Percentiles rank a stretch among this genome's conserved stretches.
Evolutionary conservation across 2,329 filamentous ascomycete genomes (phyloP).

Genomic region (Tolypocladium pustulatum): DNA sequence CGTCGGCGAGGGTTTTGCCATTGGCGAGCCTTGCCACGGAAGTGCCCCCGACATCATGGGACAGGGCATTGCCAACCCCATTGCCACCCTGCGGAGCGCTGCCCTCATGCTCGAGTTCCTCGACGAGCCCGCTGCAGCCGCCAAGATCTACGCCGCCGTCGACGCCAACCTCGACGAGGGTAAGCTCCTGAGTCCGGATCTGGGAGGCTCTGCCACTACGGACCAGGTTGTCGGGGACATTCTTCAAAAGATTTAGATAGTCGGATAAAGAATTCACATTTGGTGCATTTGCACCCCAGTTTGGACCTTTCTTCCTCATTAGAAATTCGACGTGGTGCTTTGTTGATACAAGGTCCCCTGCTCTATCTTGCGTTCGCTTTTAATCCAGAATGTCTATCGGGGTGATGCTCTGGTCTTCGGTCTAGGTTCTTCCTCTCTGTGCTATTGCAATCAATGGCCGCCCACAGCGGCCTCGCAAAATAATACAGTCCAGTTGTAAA

Average conservation of each 20-base stretch:
- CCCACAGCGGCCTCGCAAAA: background rate
- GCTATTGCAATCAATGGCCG: background rate
- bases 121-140: conserved; percentile 75
- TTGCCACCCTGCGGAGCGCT: conserved; percentile 83
- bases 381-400: background rate
- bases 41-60: conserved; percentile 94
- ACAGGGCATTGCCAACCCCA: conserved; percentile 86
- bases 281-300: background rate
- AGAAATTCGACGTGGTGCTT: background rate
- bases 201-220: conserved; percentile 80
- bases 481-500: background rate
- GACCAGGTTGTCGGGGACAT: conserved; percentile 83
- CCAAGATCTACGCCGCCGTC: conserved; percentile 81
- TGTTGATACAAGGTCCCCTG: background rate
- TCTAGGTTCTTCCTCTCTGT: background rate
- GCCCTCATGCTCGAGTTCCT: conserved; percentile 96
- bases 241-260: conserved; percentile 60
- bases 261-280: background rate
- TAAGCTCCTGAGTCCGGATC: conserved; percentile 73
- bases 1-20: conserved; percentile 87
- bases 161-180: conserved; percentile 83
- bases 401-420: background rate
- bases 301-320: background rate
- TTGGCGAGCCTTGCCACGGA: conserved; percentile 96
- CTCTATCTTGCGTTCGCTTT: background rate